Evolutionary conservation across 1,284 basidiomycete genomes (phyloP).

Genomic region (Malassezia globosa): DNA sequence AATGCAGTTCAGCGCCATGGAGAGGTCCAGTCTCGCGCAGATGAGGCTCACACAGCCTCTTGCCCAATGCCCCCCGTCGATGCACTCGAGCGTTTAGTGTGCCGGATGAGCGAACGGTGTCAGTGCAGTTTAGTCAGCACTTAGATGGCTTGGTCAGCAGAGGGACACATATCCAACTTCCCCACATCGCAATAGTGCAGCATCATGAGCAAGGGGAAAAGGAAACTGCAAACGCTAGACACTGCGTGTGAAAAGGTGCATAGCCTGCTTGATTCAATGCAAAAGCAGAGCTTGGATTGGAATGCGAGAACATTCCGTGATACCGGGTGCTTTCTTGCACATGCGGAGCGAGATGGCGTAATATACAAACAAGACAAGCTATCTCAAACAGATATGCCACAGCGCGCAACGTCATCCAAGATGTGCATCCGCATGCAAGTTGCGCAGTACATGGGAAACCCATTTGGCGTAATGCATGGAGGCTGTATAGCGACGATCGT

Average conservation of each 20-base stretch:
- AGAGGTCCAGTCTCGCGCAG: not conserved
- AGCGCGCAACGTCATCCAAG: conserved; percentile 1
- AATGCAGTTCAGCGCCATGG: too few species aligned
- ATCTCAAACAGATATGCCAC: conserved; percentile 7
- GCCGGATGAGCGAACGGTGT: not conserved
- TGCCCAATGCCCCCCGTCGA: not conserved
- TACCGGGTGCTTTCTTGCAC: not conserved
- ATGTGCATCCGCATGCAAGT: conserved; percentile 12
- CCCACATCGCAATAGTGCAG: too few species aligned
- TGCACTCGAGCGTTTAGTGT: conserved; percentile 4
- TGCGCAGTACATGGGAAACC: conserved; percentile 5
- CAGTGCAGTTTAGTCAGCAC: too few species aligned
- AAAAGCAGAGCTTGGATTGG: not conserved
- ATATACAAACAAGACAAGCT: conserved; percentile 5
- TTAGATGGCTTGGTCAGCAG: too few species aligned
- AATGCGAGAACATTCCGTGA: not conserved
- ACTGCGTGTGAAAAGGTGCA: not conserved
- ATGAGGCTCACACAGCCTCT: not conserved
- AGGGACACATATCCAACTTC: too few species aligned
- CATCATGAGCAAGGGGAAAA: too few species aligned
- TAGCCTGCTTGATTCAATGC: not conserved
- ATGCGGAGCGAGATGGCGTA: conserved; percentile 14
- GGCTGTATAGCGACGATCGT: conserved; percentile 12
- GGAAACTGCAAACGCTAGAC: conserved; percentile 9
- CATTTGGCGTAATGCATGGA: conserved; percentile 15